These are phyloP conservation scores for Tolypocladium endophyticum DNA, from an alignment of 2,329 filamentous ascomycete genomes.

Conservation along the genomic window DNA sequence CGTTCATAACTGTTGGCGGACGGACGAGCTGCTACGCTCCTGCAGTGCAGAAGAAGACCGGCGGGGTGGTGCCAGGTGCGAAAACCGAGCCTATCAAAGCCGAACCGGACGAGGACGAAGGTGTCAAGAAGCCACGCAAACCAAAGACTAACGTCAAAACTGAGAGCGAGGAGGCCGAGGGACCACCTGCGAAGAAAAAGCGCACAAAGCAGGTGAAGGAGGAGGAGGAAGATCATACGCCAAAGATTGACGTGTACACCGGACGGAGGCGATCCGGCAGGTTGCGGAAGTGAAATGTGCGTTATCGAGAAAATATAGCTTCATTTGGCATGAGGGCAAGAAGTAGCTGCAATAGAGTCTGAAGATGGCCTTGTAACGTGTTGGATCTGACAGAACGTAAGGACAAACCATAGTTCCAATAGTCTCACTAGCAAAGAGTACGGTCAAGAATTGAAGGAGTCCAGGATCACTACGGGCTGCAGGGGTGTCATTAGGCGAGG, in stretches of 20 bases:
- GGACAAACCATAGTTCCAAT: neutral
- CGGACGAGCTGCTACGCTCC: constrained; percentile 86
- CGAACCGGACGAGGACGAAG: constrained; percentile 3
- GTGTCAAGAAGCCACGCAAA: constrained; percentile 14
- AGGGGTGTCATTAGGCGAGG: too few relatives aligned
- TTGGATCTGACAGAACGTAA: neutral
- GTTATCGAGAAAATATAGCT: neutral
- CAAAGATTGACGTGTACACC: neutral
- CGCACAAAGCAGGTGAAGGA: constrained; percentile 8
- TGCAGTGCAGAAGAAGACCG: constrained; percentile 71
- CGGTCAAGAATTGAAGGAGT: neutral
- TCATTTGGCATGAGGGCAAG: neutral
- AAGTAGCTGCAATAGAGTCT: neutral
- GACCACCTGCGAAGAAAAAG: constrained; percentile 15
- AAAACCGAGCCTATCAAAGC: constrained; percentile 31
- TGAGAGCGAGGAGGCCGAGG: constrained; percentile 13
- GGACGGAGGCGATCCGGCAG: constrained; percentile 17
- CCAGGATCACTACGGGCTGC: neutral
- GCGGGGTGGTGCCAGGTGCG: constrained; percentile 26
- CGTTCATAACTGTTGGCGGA: constrained; percentile 80
- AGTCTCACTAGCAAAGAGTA: neutral
- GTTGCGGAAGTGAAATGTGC: constrained; percentile 9
- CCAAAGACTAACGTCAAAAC: constrained; percentile 9
- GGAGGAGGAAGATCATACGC: constrained; percentile 11
- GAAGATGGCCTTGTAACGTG: neutral